Evolutionary conservation across 225 moss, liverwort and hornwort species (phyloP), one percentile per base, ranked within the genome.

Genomic region (Lunularia cruciata): DNA sequence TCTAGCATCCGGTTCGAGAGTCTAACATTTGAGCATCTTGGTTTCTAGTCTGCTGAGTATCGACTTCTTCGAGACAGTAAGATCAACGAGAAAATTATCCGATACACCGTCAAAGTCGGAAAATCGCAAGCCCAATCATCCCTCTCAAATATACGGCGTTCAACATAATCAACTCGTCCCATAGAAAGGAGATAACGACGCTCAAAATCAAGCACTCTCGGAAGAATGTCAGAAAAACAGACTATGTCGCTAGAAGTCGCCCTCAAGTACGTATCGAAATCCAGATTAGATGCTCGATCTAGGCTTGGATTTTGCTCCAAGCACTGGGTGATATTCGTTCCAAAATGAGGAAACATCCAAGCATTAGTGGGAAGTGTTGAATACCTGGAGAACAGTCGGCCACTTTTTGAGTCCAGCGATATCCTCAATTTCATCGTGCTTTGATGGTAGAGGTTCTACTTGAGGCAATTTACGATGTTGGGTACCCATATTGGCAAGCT

Each of bases 301-400:
- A n/a, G n/a, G n/a, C n/a, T n/a, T n/a, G n/a, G n/a, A n/a, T n/a
- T n/a, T n/a, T n/a, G n/a, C n/a, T n/a, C 1, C 13, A 36, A 1
- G 31, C 8, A 40, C 40, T 6, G 40, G 40, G 13, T 40, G 13
- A 40, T 13, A 40, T 13, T 6, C 6, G 40, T 40, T 40, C 40
- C 40, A 6, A 40, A 40, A 6, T 40, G 57, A 0, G 19, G 7
- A 57, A 33, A 11, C 14, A 65, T 28, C 26, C 23, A 1, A 14
- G n/a, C 19, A 54, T n/a, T 8, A 55, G 13, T 40, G 22, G 33
- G 20, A 5, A 15, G 48, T 11, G 15, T 2, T 42, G 5, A 8
- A 8, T 67, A 77, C 77, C 77, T 77, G 71, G 27, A 72, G 60
- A 47, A 77, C 35, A 26, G 77, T 66, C 31, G 77, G 77, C 30